Base-by-base conservation (phyloP, 139 green algal genomes). In the Volvox reticuliferus region DNA sequence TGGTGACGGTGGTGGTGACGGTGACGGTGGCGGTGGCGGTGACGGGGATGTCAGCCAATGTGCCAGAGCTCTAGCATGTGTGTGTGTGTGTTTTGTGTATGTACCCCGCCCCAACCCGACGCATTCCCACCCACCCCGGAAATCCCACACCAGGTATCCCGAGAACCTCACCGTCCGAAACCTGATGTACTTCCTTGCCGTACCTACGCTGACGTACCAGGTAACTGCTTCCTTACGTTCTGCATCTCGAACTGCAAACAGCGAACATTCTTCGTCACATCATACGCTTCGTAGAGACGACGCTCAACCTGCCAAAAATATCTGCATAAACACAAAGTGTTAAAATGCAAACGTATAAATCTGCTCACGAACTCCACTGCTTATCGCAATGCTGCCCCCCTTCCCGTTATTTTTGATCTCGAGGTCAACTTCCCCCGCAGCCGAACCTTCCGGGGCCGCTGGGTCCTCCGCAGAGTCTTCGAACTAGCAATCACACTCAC, bases 181-280 rank as follows among this genome's bases (percentile, higher is more conserved):
- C 91, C 90, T 99, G 55, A 33, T 91, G 9, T 97, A 98, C 93
- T 99, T 98, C 78, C 28, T 98, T 80, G 94, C 91, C 37, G 95
- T 95, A 26, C 97, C 97, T 63, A 98, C 97, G 1, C 93, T 99
- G 19, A 95, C 91, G 19, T 98, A 98, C 92, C 97, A 98, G 94
- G 87, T 95, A 73, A 26, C 22, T 75, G 22, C 67, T 75, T 5
- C 67, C 67, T 5, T 28, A n/a, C n/a, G n/a, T n/a, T n/a, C n/a
- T n/a, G n/a, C n/a, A n/a, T n/a, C n/a, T n/a, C n/a, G n/a, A n/a
- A n/a, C n/a, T n/a, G n/a, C n/a, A n/a, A n/a, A n/a, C n/a, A n/a
- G n/a, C n/a, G n/a, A n/a, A n/a, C n/a, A 26, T 32, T 28, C 26
- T 13, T 1, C 32, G 16, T 20, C 77, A 44, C 26, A n/a, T 22